phyloP scores from a whole-genome alignment of 352 stramenopile species.

The Phytophthora meadii region DNA sequence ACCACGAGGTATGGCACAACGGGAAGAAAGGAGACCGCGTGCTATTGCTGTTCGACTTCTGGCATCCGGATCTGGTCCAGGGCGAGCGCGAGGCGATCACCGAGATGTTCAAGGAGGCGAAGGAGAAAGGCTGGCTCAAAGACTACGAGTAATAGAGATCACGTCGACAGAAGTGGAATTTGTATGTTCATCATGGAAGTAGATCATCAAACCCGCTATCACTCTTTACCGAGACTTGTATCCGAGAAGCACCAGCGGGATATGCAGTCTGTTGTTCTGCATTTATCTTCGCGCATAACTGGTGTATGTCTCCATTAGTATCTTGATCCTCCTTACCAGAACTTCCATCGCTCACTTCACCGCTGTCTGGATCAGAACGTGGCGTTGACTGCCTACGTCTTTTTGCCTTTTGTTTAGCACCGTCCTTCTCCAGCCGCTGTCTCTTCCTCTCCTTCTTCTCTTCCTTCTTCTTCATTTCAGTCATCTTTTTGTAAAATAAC shows the following conservation, averaged over 20 bases:
- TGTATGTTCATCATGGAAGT: conserved; percentile 19
- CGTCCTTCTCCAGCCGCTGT: conserved; percentile 15
- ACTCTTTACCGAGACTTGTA: background rate
- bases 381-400: conserved; percentile 10
- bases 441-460: conserved; percentile 13
- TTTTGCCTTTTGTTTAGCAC: conserved; percentile 15
- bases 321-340: background rate
- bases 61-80: conserved; percentile 71
- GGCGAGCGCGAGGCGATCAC: conserved; percentile 64
- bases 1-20: conserved; percentile 85
- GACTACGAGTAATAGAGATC: conserved; percentile 44
- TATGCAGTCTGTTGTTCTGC: conserved; percentile 27
- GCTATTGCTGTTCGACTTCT: conserved; percentile 88
- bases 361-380: background rate
- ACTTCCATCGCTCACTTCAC: background rate
- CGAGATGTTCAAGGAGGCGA: conserved; percentile 78
- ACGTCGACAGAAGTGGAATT: background rate
- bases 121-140: conserved; percentile 82
- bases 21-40: conserved; percentile 73
- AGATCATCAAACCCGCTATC: conserved; percentile 22
- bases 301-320: conserved; percentile 27
- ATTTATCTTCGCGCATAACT: conserved; percentile 51
- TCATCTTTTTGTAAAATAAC: conserved; percentile 74
- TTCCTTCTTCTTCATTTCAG: conserved; percentile 29
- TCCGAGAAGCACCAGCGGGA: background rate